A percentile compares a stretch with the other conserved stretches of the same genome.
These are phyloP conservation scores for Aspergillus wentii DNA, from an alignment of 495 filamentous ascomycete genomes.

Conservation along the genomic window DNA sequence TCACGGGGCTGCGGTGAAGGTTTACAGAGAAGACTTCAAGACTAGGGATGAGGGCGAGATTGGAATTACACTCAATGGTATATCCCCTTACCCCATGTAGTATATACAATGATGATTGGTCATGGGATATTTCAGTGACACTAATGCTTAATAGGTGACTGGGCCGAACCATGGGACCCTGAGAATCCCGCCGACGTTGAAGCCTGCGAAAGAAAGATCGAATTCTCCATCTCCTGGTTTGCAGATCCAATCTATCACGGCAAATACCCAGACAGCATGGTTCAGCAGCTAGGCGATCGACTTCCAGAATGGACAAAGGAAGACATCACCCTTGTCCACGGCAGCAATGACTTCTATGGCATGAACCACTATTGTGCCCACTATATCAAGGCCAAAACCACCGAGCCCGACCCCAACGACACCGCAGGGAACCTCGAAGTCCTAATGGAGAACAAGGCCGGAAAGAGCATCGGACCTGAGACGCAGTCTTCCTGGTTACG, in stretches of 20 bases:
- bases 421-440: conserved; percentile 67
- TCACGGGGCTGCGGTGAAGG: conserved; percentile 46
- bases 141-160: conserved; percentile 51
- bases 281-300: conserved; percentile 64
- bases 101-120: not conserved
- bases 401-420: conserved; percentile 54
- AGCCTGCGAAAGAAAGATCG: conserved; percentile 47
- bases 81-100: not conserved
- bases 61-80: conserved; percentile 52
- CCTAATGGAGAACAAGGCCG: conserved; percentile 61
- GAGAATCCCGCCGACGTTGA: conserved; percentile 44
- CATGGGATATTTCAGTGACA: no score
- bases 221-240: conserved; percentile 55
- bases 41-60: conserved; percentile 42
- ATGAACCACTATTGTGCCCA: conserved; percentile 86
- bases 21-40: conserved; percentile 50
- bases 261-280: conserved; percentile 72
- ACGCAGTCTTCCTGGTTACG: conserved; percentile 74
- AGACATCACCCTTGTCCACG: conserved; percentile 62
- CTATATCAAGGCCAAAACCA: conserved; percentile 68
- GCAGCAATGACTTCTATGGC: conserved; percentile 78
- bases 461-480: conserved; percentile 66
- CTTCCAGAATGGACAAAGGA: conserved; percentile 62
- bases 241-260: conserved; percentile 73
- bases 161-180: conserved; percentile 51